These are phyloP conservation scores for Podaxis pistillaris DNA, from an alignment of 768 basidiomycete genomes.

Conservation along the genomic window DNA sequence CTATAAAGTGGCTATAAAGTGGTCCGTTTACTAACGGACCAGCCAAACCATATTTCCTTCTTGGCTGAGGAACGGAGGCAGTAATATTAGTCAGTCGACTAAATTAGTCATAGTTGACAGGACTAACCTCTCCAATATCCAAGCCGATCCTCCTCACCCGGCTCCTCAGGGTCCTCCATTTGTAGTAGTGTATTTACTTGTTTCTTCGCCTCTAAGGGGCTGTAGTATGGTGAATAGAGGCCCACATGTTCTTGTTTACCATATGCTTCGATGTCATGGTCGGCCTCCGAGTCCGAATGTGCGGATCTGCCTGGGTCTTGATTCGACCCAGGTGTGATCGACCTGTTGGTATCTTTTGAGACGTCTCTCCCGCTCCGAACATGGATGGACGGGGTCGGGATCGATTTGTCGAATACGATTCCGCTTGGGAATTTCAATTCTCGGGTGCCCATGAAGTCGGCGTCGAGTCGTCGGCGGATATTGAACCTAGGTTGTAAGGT, in stretches of 20 bases:
- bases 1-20: not conserved
- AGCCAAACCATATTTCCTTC: not conserved
- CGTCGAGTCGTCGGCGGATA: not conserved
- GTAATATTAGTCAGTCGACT: not conserved
- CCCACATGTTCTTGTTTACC: too few species aligned
- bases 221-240: slow-evolving; percentile 7
- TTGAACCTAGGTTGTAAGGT: not conserved
- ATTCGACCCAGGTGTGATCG: not conserved
- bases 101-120: not conserved
- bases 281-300: not conserved
- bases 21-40: not conserved
- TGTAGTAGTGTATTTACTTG: not conserved
- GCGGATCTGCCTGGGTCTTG: not conserved
- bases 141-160: not conserved
- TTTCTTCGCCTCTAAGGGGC: not conserved
- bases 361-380: not conserved
- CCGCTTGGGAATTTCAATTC: not conserved
- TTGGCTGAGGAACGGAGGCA: not conserved
- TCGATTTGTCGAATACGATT: not conserved
- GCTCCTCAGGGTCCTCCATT: not conserved
- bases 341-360: not conserved
- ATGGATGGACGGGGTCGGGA: not conserved
- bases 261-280: not conserved
- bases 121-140: not conserved
- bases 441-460: not conserved